These are phyloP conservation scores for Aquanectria penicillioides DNA, from an alignment of 2,329 filamentous ascomycete species.

Conservation along the genomic window DNA sequence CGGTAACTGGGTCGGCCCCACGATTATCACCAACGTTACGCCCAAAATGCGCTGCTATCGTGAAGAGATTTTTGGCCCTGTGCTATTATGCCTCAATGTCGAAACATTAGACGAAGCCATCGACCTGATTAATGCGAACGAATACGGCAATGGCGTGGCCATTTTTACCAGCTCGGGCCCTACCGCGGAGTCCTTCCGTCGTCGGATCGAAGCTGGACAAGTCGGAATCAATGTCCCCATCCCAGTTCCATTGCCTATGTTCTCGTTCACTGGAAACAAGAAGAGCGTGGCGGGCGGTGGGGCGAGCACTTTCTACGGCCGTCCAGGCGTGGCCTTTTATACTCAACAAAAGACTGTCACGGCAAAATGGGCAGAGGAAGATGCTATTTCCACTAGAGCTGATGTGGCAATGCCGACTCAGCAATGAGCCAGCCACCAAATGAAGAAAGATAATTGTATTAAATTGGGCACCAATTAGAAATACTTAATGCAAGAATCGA, in stretches of 20 bases:
- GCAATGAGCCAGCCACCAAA: neutral
- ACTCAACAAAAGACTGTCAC: slow-evolving; percentile 81
- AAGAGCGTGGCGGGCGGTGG: slow-evolving; percentile 75
- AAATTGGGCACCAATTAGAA: no score
- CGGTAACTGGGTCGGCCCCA: slow-evolving; percentile 58
- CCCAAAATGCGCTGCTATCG: slow-evolving; percentile 50
- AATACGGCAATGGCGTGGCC: slow-evolving; percentile 48
- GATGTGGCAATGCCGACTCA: slow-evolving; percentile 22
- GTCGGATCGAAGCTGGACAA: slow-evolving; percentile 41
- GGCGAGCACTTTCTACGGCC: slow-evolving; percentile 77
- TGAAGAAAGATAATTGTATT: no score
- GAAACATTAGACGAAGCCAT: slow-evolving; percentile 49
- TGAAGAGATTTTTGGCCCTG: slow-evolving; percentile 49
- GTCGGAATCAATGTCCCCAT: slow-evolving; percentile 41
- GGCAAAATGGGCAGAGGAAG: slow-evolving; percentile 20
- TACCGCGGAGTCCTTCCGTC: slow-evolving; percentile 45
- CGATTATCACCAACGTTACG: slow-evolving; percentile 47
- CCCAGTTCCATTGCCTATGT: slow-evolving; percentile 41
- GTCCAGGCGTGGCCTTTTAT: slow-evolving; percentile 75
- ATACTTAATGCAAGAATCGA: no score
- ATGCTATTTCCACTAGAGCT: slow-evolving; percentile 18
- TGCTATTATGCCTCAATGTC: slow-evolving; percentile 47
- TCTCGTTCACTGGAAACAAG: slow-evolving; percentile 56
- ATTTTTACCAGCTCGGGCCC: slow-evolving; percentile 47
- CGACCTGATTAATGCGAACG: slow-evolving; percentile 43